A percentile compares a stretch with the other conserved stretches of the same genome.
These are phyloP conservation scores for Suillus lakei DNA, from an alignment of 768 basidiomycete species.

Conservation along the genomic window DNA sequence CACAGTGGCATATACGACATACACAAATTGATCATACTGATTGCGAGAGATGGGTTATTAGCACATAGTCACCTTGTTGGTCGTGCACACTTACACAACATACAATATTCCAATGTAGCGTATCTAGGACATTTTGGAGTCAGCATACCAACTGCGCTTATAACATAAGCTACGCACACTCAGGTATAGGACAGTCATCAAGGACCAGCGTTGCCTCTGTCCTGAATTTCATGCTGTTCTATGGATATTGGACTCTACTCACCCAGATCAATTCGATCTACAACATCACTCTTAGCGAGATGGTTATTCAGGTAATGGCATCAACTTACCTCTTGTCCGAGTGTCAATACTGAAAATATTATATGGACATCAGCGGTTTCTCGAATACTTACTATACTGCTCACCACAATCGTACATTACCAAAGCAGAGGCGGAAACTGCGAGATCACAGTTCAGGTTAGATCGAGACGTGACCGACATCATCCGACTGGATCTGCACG, in stretches of 20 bases:
- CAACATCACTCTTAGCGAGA: neutral
- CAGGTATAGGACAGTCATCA: neutral
- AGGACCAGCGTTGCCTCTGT: neutral
- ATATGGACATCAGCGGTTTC: neutral
- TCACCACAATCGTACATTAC: neutral
- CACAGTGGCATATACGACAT: neutral
- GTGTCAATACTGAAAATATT: neutral
- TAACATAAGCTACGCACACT: neutral
- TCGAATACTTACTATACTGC: neutral
- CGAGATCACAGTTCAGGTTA: neutral
- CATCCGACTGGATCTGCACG: neutral
- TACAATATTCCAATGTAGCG: neutral
- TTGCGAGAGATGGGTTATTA: neutral
- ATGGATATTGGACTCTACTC: neutral
- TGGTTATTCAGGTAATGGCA: neutral
- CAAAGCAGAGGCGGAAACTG: neutral
- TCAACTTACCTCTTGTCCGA: neutral
- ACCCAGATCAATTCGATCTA: neutral
- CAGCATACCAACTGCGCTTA: neutral
- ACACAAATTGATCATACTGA: neutral
- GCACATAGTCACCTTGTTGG: neutral
- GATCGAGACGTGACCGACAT: neutral
- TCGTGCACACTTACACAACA: neutral
- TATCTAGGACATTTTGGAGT: neutral
- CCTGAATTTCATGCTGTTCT: neutral